These are phyloP conservation scores for Mortierella sp. DNA, from an alignment of 371 early-diverging fungal genomes.

Conservation along the genomic window DNA sequence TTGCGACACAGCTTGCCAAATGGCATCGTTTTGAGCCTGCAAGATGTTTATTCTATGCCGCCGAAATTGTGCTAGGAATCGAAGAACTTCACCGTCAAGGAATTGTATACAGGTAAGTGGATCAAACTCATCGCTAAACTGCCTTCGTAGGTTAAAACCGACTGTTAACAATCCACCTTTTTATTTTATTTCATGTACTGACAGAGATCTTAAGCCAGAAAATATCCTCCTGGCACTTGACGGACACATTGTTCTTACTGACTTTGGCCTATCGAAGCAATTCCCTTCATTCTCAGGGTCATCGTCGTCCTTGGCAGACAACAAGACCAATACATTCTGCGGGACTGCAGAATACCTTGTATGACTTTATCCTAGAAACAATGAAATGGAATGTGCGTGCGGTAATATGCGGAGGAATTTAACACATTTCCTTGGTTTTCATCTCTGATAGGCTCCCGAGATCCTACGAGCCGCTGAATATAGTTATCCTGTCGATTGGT, in stretches of 20 bases:
- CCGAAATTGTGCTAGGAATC: slow-evolving; percentile 89
- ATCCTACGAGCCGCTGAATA: slow-evolving; percentile 85
- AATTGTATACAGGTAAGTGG: slow-evolving; percentile 84
- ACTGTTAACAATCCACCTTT: slow-evolving; percentile 1
- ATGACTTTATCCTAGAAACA: not conserved
- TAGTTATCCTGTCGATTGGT: slow-evolving; percentile 94
- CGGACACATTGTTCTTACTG: slow-evolving; percentile 91
- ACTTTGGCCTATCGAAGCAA: slow-evolving; percentile 89
- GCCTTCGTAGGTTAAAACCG: too few relatives aligned
- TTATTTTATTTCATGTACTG: not conserved
- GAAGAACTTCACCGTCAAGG: slow-evolving; percentile 87
- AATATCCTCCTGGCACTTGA: slow-evolving; percentile 81
- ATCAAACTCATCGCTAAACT: not conserved
- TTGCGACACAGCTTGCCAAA: slow-evolving; percentile 83
- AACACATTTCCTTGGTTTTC: not conserved
- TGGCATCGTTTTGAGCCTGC: slow-evolving; percentile 77
- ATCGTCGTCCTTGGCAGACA: slow-evolving; percentile 32
- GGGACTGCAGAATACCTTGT: slow-evolving; percentile 93
- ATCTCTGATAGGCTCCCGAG: slow-evolving; percentile 84
- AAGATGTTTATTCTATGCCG: slow-evolving; percentile 85
- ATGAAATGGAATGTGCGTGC: not conserved
- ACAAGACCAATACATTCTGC: slow-evolving; percentile 90
- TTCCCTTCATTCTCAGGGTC: slow-evolving; percentile 51
- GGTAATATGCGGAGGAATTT: not conserved
- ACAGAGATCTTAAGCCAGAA: slow-evolving; percentile 86